These are phyloP conservation scores for Vicia sativa DNA, from an alignment of 306 rosid genomes.

Conservation along the genomic window DNA sequence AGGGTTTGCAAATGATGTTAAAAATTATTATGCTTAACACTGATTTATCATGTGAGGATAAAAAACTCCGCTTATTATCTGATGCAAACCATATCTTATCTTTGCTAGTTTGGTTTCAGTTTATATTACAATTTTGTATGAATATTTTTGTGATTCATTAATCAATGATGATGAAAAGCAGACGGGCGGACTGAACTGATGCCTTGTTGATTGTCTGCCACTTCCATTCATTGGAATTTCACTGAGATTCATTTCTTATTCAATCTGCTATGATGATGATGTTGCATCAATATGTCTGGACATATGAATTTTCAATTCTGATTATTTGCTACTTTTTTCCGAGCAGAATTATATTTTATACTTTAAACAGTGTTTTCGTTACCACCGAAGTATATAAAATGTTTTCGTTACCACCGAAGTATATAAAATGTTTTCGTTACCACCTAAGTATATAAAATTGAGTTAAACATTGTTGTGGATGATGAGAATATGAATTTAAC, in stretches of 20 bases:
- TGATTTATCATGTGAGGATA: slow-evolving; percentile 62
- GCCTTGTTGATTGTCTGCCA: slow-evolving; percentile 96
- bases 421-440: too few relatives aligned
- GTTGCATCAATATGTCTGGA: slow-evolving; percentile 18
- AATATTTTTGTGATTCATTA: background rate
- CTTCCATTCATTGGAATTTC: slow-evolving; percentile 62
- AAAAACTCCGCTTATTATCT: slow-evolving; percentile 85
- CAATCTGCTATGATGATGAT: slow-evolving; percentile 3
- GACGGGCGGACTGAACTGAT: slow-evolving; percentile 99
- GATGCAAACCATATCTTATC: slow-evolving; percentile 51
- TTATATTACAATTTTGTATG: background rate
- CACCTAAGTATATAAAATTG: too few relatives aligned
- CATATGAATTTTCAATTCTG: background rate
- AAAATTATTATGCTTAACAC: slow-evolving; percentile 60
- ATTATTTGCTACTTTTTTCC: background rate
- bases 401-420: too few relatives aligned
- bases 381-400: too few relatives aligned
- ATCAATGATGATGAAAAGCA: slow-evolving; percentile 76
- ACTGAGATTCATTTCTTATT: slow-evolving; percentile 55
- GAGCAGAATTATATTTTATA: background rate
- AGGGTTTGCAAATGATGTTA: slow-evolving; percentile 62
- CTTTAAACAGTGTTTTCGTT: too few relatives aligned
- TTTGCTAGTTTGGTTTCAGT: background rate
- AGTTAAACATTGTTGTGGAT: background rate
- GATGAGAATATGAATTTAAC: slow-evolving; percentile 5